These are phyloP conservation scores for Halophytophthora polymorphica DNA, from an alignment of 352 stramenopile genomes.

Conservation along the genomic window DNA sequence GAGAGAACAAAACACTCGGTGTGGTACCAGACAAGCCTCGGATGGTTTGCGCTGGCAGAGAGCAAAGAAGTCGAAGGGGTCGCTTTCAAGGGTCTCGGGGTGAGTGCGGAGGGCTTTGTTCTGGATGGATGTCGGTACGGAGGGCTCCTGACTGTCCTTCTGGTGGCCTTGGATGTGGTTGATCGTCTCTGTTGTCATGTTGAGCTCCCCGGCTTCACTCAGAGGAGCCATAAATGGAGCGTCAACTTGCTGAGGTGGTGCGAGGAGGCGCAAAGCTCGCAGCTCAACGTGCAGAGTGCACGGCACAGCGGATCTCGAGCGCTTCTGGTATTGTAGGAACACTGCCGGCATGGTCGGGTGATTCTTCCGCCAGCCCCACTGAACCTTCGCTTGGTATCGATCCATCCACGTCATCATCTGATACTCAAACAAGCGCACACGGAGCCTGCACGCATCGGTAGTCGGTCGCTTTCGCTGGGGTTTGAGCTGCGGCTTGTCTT, in stretches of 20 bases:
- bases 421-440: constrained; percentile 58
- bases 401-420: constrained; percentile 62
- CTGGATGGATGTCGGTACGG: not conserved
- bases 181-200: not conserved
- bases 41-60: constrained; percentile 29
- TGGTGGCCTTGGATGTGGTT: constrained; percentile 10
- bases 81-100: constrained; percentile 3
- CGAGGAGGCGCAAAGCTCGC: constrained; percentile 8
- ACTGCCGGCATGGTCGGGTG: constrained; percentile 36
- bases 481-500: constrained; percentile 1
- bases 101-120: not conserved
- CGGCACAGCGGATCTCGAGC: constrained; percentile 19
- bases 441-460: constrained; percentile 20
- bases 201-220: constrained; percentile 2
- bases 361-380: constrained; percentile 43
- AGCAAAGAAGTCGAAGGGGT: constrained; percentile 14
- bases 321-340: constrained; percentile 67
- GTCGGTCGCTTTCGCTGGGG: constrained; percentile 1
- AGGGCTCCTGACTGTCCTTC: constrained; percentile 4
- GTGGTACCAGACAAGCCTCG: constrained; percentile 55
- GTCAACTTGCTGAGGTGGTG: constrained; percentile 6
- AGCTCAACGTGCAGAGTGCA: constrained; percentile 42
- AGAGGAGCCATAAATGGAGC: not conserved
- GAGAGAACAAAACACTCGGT: constrained; percentile 51
- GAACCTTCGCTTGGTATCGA: constrained; percentile 45